Evolutionary conservation across 225 moss, liverwort and hornwort genomes (phyloP).

Genomic region (Bryum argenteum): DNA sequence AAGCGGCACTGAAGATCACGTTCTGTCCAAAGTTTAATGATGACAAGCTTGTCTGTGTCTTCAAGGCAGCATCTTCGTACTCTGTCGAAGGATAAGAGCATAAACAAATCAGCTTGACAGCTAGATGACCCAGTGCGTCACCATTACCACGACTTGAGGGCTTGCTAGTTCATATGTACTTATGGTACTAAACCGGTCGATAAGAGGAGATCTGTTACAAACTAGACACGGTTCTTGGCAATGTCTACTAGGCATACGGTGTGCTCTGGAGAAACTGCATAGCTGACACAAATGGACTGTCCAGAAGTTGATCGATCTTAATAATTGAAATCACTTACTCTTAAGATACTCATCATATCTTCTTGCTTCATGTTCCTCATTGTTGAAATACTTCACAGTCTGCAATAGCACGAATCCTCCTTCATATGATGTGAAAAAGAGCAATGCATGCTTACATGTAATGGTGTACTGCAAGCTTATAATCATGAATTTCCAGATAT

Average conservation of each 20-base stretch:
- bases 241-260: not conserved
- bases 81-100: constrained; percentile 51
- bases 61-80: constrained; percentile 92
- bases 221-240: constrained; percentile 7
- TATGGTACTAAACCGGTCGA: not conserved
- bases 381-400: constrained; percentile 99
- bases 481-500: not conserved
- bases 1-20: constrained; percentile 89
- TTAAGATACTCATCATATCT: constrained; percentile 81
- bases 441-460: constrained; percentile 22
- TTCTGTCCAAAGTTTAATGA: constrained; percentile 96
- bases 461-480: constrained; percentile 13
- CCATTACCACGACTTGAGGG: constrained; percentile 1
- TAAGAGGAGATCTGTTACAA: constrained; percentile 1
- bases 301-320: constrained; percentile 6
- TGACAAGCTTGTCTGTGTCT: constrained; percentile 97
- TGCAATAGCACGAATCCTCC: constrained; percentile 52
- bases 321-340: constrained; percentile 50
- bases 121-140: constrained; percentile 9
- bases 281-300: constrained; percentile 5
- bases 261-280: constrained; percentile 6
- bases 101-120: constrained; percentile 25
- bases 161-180: constrained; percentile 3
- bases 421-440: constrained; percentile 25
- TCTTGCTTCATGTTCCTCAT: constrained; percentile 88